Evolutionary conservation across 2,329 filamentous ascomycete genomes (phyloP), one percentile per base, ranked within the genome.

Genomic region (Alternaria gaisen): DNA sequence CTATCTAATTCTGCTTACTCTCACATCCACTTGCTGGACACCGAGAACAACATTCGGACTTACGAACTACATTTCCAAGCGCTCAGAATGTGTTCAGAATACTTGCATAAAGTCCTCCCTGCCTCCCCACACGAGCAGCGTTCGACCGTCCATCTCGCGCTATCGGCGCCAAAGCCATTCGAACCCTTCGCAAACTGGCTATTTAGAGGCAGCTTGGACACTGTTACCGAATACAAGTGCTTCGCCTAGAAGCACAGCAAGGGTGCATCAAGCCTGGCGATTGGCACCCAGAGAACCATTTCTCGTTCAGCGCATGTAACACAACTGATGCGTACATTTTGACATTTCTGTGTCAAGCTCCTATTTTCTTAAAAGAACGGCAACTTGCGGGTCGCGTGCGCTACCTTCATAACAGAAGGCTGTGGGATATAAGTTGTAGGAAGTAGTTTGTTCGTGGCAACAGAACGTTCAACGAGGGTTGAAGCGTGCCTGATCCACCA

Each of bases 391-490:
- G 12, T 14, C 12, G 16, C 14, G 20, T 14, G 12, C 40, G 18
- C 38, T 12, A 41, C 18, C 38, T 40, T 22, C 38, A 41, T 42
- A 32, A 16, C n/a, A 14, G 38, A 16, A 32, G 24, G n/a, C n/a
- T 42, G 22, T 42, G 5, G 10, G 48, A 18, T 22, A 24, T 4
- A 14, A 10, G 20, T 32, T 24, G 46, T 34, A 32, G 14, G 24
- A 28, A 20, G 28, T 3, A 46, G 36, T 5, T 36, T 18, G 8
- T 20, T 32, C 26, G 24, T 10, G 18, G 18, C 3, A 36, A 51
- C 40, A 18, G 26, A 3, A 24, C 38, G 11, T 50, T 60, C 52
- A 62, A n/a, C 36, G 47, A 18, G 38, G 12, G 24, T 51, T 48
- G 26, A 55, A 26, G 22, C 24, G 51, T 20, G 42, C 34, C 12